Conservation (phyloP, 345 rosid genomes). For the Populus nigra region DNA sequence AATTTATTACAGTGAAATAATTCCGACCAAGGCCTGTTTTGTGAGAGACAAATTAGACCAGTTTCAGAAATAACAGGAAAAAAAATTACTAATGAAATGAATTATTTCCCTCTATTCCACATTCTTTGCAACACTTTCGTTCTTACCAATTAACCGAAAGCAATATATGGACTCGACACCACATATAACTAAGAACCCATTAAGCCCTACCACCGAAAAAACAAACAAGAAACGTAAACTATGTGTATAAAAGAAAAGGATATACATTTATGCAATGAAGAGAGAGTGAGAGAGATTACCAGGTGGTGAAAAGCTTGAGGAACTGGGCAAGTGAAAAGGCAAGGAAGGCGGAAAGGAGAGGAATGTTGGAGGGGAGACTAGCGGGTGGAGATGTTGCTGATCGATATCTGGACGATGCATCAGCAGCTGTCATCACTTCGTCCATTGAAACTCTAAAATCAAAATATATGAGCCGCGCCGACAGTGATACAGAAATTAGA, state of each 20-base stretch:
- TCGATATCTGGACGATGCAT: constrained; percentile 39
- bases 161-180: too few species aligned
- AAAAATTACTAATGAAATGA: too few species aligned
- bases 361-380: constrained; percentile 34
- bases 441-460: constrained; percentile 31
- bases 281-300: constrained; percentile 23
- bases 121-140: too few species aligned
- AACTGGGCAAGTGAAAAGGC: constrained; percentile 52
- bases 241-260: background rate
- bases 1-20: too few species aligned
- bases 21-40: too few species aligned
- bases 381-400: constrained; percentile 32
- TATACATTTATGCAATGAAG: too few species aligned
- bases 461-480: background rate
- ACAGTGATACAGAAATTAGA: background rate
- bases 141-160: too few species aligned
- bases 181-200: too few species aligned
- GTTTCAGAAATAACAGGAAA: too few species aligned
- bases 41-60: too few species aligned
- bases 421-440: constrained; percentile 45
- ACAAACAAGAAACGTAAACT: background rate
- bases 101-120: too few species aligned
- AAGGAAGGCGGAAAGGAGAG: constrained; percentile 50
- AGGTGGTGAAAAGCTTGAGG: constrained; percentile 52
- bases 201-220: background rate